A percentile compares a stretch with the other conserved stretches of the same genome.
Evolutionary conservation across 768 basidiomycete species (phyloP).

Genomic region (Mycena rosella): DNA sequence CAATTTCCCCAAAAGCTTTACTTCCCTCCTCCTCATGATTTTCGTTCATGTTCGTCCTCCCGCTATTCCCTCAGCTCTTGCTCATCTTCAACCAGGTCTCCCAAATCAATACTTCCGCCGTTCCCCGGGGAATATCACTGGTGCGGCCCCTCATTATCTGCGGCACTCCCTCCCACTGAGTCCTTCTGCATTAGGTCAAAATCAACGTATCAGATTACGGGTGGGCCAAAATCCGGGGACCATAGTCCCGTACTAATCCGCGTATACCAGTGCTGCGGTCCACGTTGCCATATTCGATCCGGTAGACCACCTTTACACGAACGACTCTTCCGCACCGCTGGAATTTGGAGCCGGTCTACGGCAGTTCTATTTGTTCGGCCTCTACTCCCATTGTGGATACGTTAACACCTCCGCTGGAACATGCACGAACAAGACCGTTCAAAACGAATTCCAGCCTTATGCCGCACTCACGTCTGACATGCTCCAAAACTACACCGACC

Average conservation of each 20-base stretch:
- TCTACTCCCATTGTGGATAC: constrained; percentile 86
- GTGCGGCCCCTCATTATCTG: constrained; percentile 52
- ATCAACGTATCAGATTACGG: constrained; percentile 80
- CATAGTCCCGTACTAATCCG: constrained; percentile 10
- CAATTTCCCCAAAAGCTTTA: constrained; percentile 51
- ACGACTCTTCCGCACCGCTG: constrained; percentile 73
- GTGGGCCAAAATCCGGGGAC: constrained; percentile 53
- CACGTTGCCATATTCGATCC: constrained; percentile 65
- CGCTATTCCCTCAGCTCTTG: constrained; percentile 21
- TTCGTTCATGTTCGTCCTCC: constrained; percentile 78
- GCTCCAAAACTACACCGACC: constrained; percentile 68
- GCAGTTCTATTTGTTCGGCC: constrained; percentile 81
- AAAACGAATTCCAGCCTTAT: constrained; percentile 74
- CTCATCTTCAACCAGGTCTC: constrained; percentile 68
- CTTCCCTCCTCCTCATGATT: constrained; percentile 74
- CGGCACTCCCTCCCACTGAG: constrained; percentile 11
- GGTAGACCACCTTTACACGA: constrained; percentile 74
- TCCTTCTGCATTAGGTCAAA: constrained; percentile 63
- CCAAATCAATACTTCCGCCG: constrained; percentile 82
- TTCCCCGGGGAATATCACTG: constrained; percentile 81
- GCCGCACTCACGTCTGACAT: constrained; percentile 76
- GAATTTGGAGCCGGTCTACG: constrained; percentile 70
- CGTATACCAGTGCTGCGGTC: constrained; percentile 64
- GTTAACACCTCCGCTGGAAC: constrained; percentile 68
- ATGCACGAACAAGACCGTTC: constrained; percentile 74